These are phyloP conservation scores for Metschnikowia arizonensis DNA, from an alignment of 805 yeast species.

Conservation along the genomic window DNA sequence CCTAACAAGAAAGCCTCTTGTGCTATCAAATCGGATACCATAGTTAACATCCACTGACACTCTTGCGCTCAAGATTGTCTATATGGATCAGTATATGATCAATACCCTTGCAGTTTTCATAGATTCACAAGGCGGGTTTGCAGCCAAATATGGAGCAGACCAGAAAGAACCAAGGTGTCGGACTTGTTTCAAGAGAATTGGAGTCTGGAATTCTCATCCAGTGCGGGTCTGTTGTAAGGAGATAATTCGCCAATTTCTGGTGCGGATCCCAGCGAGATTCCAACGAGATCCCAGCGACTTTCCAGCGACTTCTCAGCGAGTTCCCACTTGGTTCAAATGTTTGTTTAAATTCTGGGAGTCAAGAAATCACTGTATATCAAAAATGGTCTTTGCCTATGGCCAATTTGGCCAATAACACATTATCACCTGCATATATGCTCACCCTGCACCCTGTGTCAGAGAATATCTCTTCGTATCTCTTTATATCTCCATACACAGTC, in stretches of 20 bases:
- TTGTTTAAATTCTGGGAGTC: slow-evolving; percentile 29
- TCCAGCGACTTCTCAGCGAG: no score
- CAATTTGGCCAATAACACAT: slow-evolving; percentile 73
- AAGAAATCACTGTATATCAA: slow-evolving; percentile 32
- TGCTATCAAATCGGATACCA: slow-evolving; percentile 80
- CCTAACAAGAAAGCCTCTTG: slow-evolving; percentile 57
- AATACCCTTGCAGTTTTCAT: slow-evolving; percentile 57
- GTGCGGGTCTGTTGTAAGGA: no score
- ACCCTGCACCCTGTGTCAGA: slow-evolving; percentile 56
- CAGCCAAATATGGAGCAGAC: slow-evolving; percentile 55
- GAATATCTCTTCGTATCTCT: slow-evolving; percentile 43
- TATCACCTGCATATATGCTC: slow-evolving; percentile 74
- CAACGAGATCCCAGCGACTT: no score
- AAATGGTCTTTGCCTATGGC: slow-evolving; percentile 62
- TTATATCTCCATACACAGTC: slow-evolving; percentile 32
- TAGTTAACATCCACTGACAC: slow-evolving; percentile 87
- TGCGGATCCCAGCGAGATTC: slow-evolving; percentile 45
- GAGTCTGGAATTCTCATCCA: not conserved
- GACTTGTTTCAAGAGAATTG: not conserved
- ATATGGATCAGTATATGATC: slow-evolving; percentile 61
- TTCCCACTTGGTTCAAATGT: no score
- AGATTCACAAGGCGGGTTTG: slow-evolving; percentile 65
- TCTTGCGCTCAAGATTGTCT: slow-evolving; percentile 55
- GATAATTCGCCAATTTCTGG: slow-evolving; percentile 34
- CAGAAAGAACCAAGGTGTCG: slow-evolving; percentile 10